A percentile compares a stretch with the other conserved stretches of the same genome.
phyloP scores from a whole-genome alignment of 2,329 filamentous ascomycete species.

The Colletotrichum zoysiae region DNA sequence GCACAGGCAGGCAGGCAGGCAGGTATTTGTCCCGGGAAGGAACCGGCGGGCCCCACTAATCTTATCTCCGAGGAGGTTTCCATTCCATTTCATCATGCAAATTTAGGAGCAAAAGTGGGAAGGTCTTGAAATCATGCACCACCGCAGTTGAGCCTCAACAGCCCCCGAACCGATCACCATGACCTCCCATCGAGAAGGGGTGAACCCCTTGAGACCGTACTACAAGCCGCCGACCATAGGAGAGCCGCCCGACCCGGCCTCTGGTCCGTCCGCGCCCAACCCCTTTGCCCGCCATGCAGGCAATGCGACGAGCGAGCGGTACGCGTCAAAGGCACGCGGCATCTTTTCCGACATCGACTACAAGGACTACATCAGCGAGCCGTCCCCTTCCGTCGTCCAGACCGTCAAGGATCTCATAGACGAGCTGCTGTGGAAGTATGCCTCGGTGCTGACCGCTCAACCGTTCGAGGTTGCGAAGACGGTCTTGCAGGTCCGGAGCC shows the following conservation, averaged over 20 bases:
- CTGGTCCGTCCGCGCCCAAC: slow-evolving; percentile 56
- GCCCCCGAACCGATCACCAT: slow-evolving; percentile 49
- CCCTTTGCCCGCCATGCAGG: slow-evolving; percentile 56
- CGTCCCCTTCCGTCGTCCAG: slow-evolving; percentile 79
- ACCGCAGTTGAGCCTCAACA: slow-evolving; percentile 33
- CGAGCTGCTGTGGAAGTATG: slow-evolving; percentile 92
- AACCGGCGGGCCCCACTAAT: slow-evolving; percentile 21
- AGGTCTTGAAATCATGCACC: slow-evolving; percentile 41
- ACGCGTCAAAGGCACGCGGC: slow-evolving; percentile 79
- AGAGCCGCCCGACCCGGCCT: slow-evolving; percentile 55
- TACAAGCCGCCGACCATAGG: slow-evolving; percentile 73
- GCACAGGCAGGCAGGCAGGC: no score
- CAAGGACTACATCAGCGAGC: slow-evolving; percentile 84
- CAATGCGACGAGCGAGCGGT: slow-evolving; percentile 57
- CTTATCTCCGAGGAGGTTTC: slow-evolving; percentile 48
- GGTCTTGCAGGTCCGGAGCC: slow-evolving; percentile 81
- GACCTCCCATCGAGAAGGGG: slow-evolving; percentile 59
- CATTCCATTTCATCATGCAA: slow-evolving; percentile 47
- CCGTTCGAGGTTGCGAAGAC: slow-evolving; percentile 98
- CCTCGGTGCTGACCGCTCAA: slow-evolving; percentile 87
- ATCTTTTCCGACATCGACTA: slow-evolving; percentile 93
- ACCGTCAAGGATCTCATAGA: slow-evolving; percentile 83
- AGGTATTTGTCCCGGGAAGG: not conserved
- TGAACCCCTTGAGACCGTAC: slow-evolving; percentile 78
- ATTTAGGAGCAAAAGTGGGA: slow-evolving; percentile 27